Evolutionary conservation across 192 early-diverging fungal species (phyloP).

Genomic region (Lunasporangiospora selenospora): DNA sequence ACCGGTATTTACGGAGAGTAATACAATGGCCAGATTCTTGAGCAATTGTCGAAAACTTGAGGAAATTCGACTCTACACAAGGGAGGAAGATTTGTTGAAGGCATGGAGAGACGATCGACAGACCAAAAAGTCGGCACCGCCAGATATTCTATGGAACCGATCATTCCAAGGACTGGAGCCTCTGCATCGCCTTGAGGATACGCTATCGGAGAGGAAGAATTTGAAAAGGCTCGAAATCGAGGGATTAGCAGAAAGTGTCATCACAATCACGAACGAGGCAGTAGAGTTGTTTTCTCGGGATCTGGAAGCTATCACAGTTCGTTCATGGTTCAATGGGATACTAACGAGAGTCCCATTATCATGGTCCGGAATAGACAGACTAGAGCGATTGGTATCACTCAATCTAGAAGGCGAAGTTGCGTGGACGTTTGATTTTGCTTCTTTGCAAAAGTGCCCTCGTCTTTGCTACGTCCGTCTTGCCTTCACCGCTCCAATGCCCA

Average conservation of each 20-base stretch:
- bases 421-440: slow-evolving; percentile 42
- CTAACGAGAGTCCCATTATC: slow-evolving; percentile 12
- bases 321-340: slow-evolving; percentile 40
- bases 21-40: slow-evolving; percentile 11
- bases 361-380: slow-evolving; percentile 8
- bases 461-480: slow-evolving; percentile 24
- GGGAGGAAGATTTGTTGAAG: slow-evolving; percentile 6
- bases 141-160: too few relatives aligned
- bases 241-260: slow-evolving; percentile 26
- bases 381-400: slow-evolving; percentile 10
- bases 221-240: slow-evolving; percentile 22
- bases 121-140: too few relatives aligned
- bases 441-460: slow-evolving; percentile 15
- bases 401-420: slow-evolving; percentile 39
- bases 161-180: too few relatives aligned
- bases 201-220: neutral
- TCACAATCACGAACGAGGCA: slow-evolving; percentile 23
- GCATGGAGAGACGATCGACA: too few relatives aligned
- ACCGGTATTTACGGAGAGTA: slow-evolving; percentile 2
- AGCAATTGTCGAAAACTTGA: slow-evolving; percentile 14
- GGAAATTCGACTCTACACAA: slow-evolving; percentile 18
- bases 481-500: slow-evolving; percentile 36
- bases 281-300: slow-evolving; percentile 14
- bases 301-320: slow-evolving; percentile 9
- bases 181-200: too few relatives aligned